Percentiles rank a stretch among this genome's conserved stretches.
phyloP scores from a whole-genome alignment of 2,329 filamentous ascomycete genomes.

The Phaeoacremonium minimum region DNA sequence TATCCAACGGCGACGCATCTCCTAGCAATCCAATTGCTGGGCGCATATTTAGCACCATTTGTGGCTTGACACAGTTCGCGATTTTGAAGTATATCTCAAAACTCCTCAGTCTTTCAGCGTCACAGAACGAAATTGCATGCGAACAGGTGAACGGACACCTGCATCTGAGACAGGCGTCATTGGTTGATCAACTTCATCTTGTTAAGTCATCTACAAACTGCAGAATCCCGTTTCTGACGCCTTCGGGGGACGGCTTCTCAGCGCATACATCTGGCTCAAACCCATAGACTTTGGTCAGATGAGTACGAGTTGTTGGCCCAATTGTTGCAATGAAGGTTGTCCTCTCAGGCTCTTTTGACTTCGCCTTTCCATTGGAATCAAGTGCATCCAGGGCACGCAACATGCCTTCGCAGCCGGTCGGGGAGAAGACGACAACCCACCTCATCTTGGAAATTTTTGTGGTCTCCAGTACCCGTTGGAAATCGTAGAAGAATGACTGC shows the following conservation, averaged over 20 bases:
- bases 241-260: constrained; percentile 75
- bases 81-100: too few relatives aligned
- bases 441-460: constrained; percentile 37
- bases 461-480: constrained; percentile 44
- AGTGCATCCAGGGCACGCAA: constrained; percentile 48
- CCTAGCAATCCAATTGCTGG: too few relatives aligned
- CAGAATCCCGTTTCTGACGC: constrained; percentile 65
- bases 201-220: constrained; percentile 27
- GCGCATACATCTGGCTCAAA: constrained; percentile 78
- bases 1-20: too few relatives aligned
- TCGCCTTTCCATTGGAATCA: constrained; percentile 38
- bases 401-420: constrained; percentile 60
- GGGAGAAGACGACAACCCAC: constrained; percentile 76
- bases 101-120: too few relatives aligned
- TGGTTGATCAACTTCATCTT: neutral
- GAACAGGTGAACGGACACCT: too few relatives aligned
- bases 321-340: constrained; percentile 76
- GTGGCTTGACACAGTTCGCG: too few relatives aligned
- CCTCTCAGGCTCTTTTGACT: constrained; percentile 19
- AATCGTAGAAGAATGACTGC: constrained; percentile 69
- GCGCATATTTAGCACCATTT: too few relatives aligned
- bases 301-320: constrained; percentile 83
- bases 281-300: constrained; percentile 60
- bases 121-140: too few relatives aligned
- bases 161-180: constrained; percentile 1